Evolutionary conservation across 495 filamentous ascomycete genomes (phyloP).

Genomic region (Entonaema liquescens): DNA sequence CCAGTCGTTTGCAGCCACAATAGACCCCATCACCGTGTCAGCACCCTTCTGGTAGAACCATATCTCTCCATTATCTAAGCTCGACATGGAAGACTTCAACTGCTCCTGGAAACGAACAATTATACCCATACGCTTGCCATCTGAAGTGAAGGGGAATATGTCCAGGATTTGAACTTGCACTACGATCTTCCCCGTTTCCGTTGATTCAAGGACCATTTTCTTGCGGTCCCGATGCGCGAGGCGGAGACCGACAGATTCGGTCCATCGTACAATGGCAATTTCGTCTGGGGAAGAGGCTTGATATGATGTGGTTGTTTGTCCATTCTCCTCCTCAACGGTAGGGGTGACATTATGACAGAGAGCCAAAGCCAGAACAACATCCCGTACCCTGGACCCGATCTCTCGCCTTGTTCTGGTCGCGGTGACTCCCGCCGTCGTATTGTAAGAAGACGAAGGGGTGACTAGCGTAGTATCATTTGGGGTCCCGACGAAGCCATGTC

Average conservation of each 20-base stretch:
- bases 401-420: conserved; percentile 86
- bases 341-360: conserved; percentile 99
- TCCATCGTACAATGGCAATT: conserved; percentile 97
- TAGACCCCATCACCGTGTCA: conserved; percentile 94
- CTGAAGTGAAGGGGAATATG: conserved; percentile 96
- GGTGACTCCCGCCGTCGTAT: conserved; percentile 63
- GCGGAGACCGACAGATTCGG: conserved; percentile 89
- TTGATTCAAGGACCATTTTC: conserved; percentile 79
- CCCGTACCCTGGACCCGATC: conserved; percentile 90
- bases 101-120: conserved; percentile 81
- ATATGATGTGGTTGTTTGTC: conserved; percentile 80
- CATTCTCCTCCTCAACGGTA: conserved; percentile 82
- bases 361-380: conserved; percentile 88
- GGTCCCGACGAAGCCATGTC: conserved; percentile 75
- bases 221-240: conserved; percentile 87
- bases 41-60: conserved; percentile 99
- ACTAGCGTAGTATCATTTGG: conserved; percentile 58
- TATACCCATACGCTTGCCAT: conserved; percentile 99
- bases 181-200: conserved; percentile 76
- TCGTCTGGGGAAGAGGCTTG: conserved; percentile 98
- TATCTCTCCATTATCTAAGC: conserved; percentile 71
- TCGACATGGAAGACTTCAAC: conserved; percentile 50
- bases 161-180: conserved; percentile 92
- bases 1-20: conserved; percentile 97
- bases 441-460: conserved; percentile 77